Base-by-base conservation (phyloP, 495 filamentous ascomycete genomes). In the Penicillium desertorum region DNA sequence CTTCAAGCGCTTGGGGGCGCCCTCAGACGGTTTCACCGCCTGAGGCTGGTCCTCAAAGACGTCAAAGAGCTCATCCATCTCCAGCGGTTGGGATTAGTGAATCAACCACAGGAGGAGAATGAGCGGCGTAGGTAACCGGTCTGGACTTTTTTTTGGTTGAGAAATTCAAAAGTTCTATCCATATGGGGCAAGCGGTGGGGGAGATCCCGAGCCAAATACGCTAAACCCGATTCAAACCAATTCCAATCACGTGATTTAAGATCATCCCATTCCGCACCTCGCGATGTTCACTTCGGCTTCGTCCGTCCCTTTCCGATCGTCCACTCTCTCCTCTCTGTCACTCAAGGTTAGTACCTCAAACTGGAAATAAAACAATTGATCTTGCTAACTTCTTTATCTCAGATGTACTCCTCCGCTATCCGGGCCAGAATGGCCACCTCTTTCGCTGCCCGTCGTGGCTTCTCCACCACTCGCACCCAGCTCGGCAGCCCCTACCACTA, bases 401-500 rank as follows among this genome's bases (percentile, higher is more conserved):
- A 96, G 92, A 96, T 96, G 91, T 82, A 93, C 72, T 83, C 88
- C 76, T 79, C 88, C 66, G 88, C 83, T 72, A 72, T 87, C 77
- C 90, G 90, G 70, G 84, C 84, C 72, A 79, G 82, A 51, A 76
- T 78, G 76, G 79, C 79, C 67, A 75, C 81, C 74, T 55, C 53
- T 22, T 68, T 86, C 66, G 83, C 91, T 76, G 84, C 87, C 82
- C 90, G 92, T 79, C 92, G 94, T 70, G 91, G 89, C 77, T 95
- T 98, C 85, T 87, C 91, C 76, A 86, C 90, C 71, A 96, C 92
- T 71, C 88, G 89, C 62, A 77, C 88, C 72, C 93, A 89, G 76
- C 77, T 94, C 63, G 84, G 83, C 57, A 94, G 90, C 69, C 92
- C 92, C 27, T 95, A 96, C 83, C 94, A 98, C 82, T 98, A 98